These are phyloP conservation scores for Ogataea ramenticola DNA, from an alignment of 805 yeast species.

Conservation along the genomic window DNA sequence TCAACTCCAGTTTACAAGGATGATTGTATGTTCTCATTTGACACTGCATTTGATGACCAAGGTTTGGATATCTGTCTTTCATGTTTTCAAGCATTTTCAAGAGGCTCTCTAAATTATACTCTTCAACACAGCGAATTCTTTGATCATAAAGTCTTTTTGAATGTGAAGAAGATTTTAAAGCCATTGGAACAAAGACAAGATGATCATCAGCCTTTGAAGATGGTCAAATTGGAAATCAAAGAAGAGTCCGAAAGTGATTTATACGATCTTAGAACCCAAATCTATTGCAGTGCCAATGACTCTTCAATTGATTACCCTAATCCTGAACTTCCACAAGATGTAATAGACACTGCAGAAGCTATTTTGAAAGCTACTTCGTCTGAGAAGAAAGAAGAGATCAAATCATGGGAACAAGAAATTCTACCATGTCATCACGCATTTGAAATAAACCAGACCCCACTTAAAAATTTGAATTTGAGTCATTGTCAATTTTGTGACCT, in stretches of 20 bases:
- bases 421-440: conserved; percentile 71
- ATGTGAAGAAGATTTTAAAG: conserved; percentile 46
- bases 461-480: conserved; percentile 24
- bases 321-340: conserved; percentile 20
- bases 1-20: conserved; percentile 61
- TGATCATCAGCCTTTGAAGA: conserved; percentile 33
- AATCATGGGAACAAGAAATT: conserved; percentile 90
- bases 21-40: conserved; percentile 85
- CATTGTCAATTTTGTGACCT: conserved; percentile 58
- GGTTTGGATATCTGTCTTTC: conserved; percentile 74
- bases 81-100: conserved; percentile 67
- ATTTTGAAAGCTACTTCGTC: conserved; percentile 54
- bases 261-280: conserved; percentile 37
- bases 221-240: conserved; percentile 60
- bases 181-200: conserved; percentile 24
- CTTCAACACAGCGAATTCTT: conserved; percentile 43
- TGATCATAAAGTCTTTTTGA: conserved; percentile 52
- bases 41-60: conserved; percentile 42
- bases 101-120: conserved; percentile 42
- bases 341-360: conserved; percentile 29
- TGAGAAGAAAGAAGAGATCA: conserved; percentile 57
- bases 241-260: conserved; percentile 58
- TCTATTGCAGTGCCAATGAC: conserved; percentile 33
- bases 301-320: conserved; percentile 22
- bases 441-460: conserved; percentile 35